Evolutionary conservation across 2,329 filamentous ascomycete species (phyloP).

Genomic region (Thielaviopsis populi): DNA sequence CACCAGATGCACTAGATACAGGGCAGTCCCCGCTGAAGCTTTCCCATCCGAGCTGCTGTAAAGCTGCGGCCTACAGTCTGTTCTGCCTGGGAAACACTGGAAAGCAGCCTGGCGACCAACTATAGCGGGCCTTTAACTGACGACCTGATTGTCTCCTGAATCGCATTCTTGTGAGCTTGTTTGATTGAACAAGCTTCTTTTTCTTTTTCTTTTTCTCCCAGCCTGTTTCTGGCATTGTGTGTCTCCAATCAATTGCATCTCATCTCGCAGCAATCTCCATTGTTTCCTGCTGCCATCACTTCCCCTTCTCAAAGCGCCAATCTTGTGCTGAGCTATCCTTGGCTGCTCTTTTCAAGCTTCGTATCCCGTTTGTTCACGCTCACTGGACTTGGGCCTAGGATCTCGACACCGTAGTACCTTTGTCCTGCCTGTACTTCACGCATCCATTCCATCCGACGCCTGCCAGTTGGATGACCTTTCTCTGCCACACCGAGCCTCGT

Average conservation of each 20-base stretch:
- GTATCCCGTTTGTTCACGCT: not conserved
- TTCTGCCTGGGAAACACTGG: too few species aligned
- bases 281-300: not conserved
- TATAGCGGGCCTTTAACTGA: not conserved
- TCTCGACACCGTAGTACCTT: not conserved
- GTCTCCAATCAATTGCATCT: not conserved
- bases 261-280: not conserved
- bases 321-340: not conserved
- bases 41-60: not conserved
- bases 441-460: not conserved
- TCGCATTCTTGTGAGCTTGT: conserved; percentile 1
- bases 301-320: not conserved
- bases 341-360: conserved; percentile 1
- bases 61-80: not conserved
- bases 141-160: conserved; percentile 1
- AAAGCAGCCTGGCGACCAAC: too few species aligned
- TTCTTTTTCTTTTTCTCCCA: not conserved
- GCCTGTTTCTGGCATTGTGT: not conserved
- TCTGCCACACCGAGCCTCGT: not conserved
- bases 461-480: too few species aligned
- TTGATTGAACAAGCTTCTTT: not conserved
- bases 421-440: not conserved
- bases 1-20: not conserved
- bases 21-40: not conserved
- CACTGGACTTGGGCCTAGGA: not conserved